Conservation (phyloP, 2,329 filamentous ascomycete species). For the Phialophora tarda region DNA sequence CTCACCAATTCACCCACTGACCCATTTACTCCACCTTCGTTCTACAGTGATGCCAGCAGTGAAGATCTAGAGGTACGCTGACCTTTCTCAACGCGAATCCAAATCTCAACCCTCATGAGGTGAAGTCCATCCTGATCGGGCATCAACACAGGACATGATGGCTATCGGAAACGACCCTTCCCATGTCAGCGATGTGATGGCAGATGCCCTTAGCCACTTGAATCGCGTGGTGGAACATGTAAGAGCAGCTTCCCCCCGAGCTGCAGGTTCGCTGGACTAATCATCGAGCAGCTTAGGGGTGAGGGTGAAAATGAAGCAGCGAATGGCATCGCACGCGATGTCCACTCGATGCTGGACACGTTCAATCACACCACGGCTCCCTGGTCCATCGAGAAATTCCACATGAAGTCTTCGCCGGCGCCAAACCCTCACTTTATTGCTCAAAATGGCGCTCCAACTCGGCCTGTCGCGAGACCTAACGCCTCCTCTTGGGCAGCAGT, state of each 20-base stretch:
- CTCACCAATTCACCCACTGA: conserved; percentile 29
- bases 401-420: conserved; percentile 33
- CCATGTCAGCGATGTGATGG: conserved; percentile 39
- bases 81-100: background rate
- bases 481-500: conserved; percentile 40
- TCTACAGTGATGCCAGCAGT: conserved; percentile 36
- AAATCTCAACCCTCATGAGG: background rate
- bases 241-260: conserved; percentile 23
- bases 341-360: conserved; percentile 43
- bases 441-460: conserved; percentile 13
- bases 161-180: conserved; percentile 34
- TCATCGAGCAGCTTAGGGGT: conserved; percentile 43
- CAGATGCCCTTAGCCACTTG: conserved; percentile 35
- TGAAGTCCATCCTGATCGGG: conserved; percentile 28
- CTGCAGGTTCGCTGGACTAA: conserved; percentile 29
- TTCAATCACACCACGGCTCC: conserved; percentile 44
- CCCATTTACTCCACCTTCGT: conserved; percentile 32
- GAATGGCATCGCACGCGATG: conserved; percentile 46
- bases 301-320: conserved; percentile 43
- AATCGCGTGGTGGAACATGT: conserved; percentile 40
- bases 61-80: conserved; percentile 35
- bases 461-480: conserved; percentile 15
- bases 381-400: conserved; percentile 40
- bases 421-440: conserved; percentile 17
- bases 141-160: conserved; percentile 37